Evolutionary conservation across 78 protist genomes (phyloP), one percentile per base, ranked within the genome.

Genomic region (Cavenderia fasciculata): DNA sequence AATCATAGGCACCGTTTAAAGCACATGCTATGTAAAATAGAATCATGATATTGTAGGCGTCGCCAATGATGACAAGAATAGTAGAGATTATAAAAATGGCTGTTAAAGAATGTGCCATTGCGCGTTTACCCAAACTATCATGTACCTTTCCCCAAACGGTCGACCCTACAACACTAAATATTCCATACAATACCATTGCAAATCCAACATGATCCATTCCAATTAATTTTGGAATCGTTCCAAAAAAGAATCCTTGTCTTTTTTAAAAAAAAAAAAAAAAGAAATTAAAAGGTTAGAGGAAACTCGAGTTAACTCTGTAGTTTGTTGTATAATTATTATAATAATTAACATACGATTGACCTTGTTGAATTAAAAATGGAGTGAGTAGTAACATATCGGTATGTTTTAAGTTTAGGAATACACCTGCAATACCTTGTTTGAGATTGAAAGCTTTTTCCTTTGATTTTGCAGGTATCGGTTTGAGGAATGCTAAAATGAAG

Each of bases 331-430:
- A n/a, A n/a, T n/a, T n/a, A n/a, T n/a, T n/a, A n/a, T n/a, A n/a
- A n/a, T n/a, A n/a, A n/a, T 4, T 61, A 18, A 63, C 72, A 27
- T 63, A 63, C 72, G 47, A 61, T 65, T 63, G 75, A 79, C 89
- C 89, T 68, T 79, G 89, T 38, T 68, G 34, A 21, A 65, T 34
- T 4, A 54, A 29, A 16, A 68, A 21, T 44, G 89, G 89, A 18
- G 68, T 14, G 38, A 65, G n/a, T 21, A 68, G 23, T 38, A 23
- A 16, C 43, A 79, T 66, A 6, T 54, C 43, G 47, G 40, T 79
- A 54, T 68, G 70, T 44, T 36, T 65, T 29, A 68, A 79, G 0
- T 46, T 23, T 14, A 10, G 4, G 4, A 61, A 68, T 1, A 74
- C 33, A 57, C 54, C 33, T 4, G 31, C 23, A 2, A 69, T 3